phyloP scores from a whole-genome alignment of 345 rosid species.

The Pistacia vera region DNA sequence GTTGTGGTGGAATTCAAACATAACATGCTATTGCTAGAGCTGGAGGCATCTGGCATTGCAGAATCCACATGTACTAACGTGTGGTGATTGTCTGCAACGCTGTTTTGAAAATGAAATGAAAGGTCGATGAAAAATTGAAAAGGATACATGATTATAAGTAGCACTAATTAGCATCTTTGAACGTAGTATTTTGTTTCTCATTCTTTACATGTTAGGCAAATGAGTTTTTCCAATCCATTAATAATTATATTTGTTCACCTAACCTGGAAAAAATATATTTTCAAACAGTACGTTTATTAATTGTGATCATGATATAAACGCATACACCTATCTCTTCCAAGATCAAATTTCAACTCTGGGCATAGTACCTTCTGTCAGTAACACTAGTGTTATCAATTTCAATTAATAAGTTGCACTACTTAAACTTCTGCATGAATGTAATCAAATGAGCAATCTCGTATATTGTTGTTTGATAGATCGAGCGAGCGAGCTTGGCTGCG shows the following conservation, averaged over 20 bases:
- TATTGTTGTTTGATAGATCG: too few relatives aligned
- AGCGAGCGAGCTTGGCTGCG: too few relatives aligned
- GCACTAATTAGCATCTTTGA: background rate
- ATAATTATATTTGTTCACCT: background rate
- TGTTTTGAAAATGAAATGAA: background rate
- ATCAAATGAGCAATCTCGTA: background rate
- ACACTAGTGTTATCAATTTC: too few relatives aligned
- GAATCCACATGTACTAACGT: background rate
- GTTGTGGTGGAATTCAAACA: background rate
- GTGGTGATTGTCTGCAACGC: conserved; percentile 9
- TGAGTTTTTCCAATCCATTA: background rate
- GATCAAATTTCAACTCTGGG: too few relatives aligned
- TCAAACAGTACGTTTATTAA: background rate
- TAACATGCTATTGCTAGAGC: background rate
- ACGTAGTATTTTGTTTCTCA: background rate
- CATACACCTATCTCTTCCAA: background rate
- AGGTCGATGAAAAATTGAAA: background rate
- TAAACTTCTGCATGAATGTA: background rate
- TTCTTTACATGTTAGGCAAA: conserved; percentile 8
- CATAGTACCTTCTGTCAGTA: too few relatives aligned
- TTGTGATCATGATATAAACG: background rate
- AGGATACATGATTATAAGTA: background rate
- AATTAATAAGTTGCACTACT: too few relatives aligned
- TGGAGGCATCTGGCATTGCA: background rate
- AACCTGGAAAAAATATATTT: background rate